Evolutionary conservation across 2,329 filamentous ascomycete genomes (phyloP), one percentile per base, ranked within the genome.

Genomic region (Bipolaris bicolor): DNA sequence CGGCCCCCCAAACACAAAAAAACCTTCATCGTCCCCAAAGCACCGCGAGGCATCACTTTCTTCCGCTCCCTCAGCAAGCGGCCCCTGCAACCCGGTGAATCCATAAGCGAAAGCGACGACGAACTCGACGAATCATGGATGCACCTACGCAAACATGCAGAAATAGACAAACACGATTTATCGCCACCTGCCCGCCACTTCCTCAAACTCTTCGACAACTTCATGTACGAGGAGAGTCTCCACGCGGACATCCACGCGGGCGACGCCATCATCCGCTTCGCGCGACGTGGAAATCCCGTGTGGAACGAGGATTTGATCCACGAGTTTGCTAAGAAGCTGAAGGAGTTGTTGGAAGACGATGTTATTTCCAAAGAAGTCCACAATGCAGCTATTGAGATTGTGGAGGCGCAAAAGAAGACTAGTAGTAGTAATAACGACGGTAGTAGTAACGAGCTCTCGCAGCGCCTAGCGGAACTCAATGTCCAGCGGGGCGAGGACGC

Each of bases 101-200:
- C 61, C 4, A 61, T 81, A 15, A 77, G 72, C 45, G 79, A 81
- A 52, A 80, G 78, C 60, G 80, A 81, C 26, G 76, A 80, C 41
- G 78, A 79, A 5, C 58, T 74, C 0, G 77, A 79, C 40, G 70
- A 74, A 24, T 56, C 55, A 2, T 80, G 79, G 76, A 55, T 79
- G 5, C 47, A 65, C 1, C 64, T 71, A 7, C 74, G 71, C 26
- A 75, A 56, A 67, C 67, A 37, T 5, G 59, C 59, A 24, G 55
- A 71, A 11, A 68, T 68, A 5, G 55, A 61, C 2, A 63, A 57
- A 31, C 46, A 64, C 20, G 18, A 7, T 15, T 39, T 66, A 5
- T 37, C 58, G 3, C 48, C n/a, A n/a, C 4, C 64, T 1, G 64
- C 64, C 9, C 70, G 68, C 37, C 64, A 66, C 0, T 79, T 82